Evolutionary conservation across 2,329 filamentous ascomycete genomes (phyloP).

Genomic region (Ophiostoma triangulosporum): DNA sequence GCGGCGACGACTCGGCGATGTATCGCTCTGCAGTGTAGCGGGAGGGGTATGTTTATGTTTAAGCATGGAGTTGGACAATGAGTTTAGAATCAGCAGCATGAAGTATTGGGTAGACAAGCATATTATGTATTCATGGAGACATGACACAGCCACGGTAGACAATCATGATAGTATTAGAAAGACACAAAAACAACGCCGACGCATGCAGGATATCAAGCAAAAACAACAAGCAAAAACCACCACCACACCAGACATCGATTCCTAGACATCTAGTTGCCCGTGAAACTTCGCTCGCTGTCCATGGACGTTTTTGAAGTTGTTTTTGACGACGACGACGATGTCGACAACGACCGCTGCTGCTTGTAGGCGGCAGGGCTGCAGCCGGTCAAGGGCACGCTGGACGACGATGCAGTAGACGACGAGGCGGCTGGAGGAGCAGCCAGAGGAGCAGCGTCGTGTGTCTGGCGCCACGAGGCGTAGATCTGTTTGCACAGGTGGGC

Average conservation of each 20-base stretch:
- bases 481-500: slow-evolving; percentile 48
- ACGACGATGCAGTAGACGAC: neutral
- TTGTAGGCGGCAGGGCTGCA: slow-evolving; percentile 5
- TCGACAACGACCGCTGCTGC: slow-evolving; percentile 3
- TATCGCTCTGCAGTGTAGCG: neutral
- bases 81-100: too few species aligned
- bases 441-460: slow-evolving; percentile 22
- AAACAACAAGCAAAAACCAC: neutral
- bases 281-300: slow-evolving; percentile 30
- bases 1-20: slow-evolving; percentile 13
- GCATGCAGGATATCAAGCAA: neutral
- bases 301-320: slow-evolving; percentile 28
- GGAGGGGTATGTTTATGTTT: too few species aligned
- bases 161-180: too few species aligned
- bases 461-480: slow-evolving; percentile 43
- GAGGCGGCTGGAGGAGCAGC: slow-evolving; percentile 18
- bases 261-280: slow-evolving; percentile 10
- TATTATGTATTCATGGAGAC: too few species aligned
- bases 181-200: neutral
- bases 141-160: too few species aligned
- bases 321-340: slow-evolving; percentile 10
- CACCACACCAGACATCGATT: neutral
- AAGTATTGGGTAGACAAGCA: too few species aligned
- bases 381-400: slow-evolving; percentile 6
- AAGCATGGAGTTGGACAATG: too few species aligned